These are phyloP conservation scores for Chaetomiaceae sp. DNA, from an alignment of 2,329 filamentous ascomycete species.

Conservation along the genomic window DNA sequence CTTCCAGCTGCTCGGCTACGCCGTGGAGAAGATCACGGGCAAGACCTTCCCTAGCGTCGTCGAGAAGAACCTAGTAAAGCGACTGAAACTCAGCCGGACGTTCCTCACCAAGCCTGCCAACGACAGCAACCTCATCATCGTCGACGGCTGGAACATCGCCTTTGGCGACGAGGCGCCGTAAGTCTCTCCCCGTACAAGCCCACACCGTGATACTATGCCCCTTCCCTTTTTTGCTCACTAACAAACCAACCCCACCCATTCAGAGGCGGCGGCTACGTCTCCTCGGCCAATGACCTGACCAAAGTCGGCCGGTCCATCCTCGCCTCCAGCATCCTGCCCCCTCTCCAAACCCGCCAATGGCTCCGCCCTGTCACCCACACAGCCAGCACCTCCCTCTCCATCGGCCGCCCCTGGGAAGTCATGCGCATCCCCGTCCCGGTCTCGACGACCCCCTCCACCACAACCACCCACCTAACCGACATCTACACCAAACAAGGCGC, in stretches of 20 bases:
- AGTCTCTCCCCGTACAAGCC: conserved; percentile 8
- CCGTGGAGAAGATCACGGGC: conserved; percentile 34
- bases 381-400: conserved; percentile 31
- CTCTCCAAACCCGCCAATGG: conserved; percentile 37
- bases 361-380: conserved; percentile 35
- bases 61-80: conserved; percentile 27
- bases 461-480: conserved; percentile 25
- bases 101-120: conserved; percentile 22
- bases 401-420: conserved; percentile 43
- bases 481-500: conserved; percentile 23
- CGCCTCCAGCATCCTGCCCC: conserved; percentile 30
- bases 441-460: neutral
- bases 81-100: conserved; percentile 29
- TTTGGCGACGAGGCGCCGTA: conserved; percentile 24
- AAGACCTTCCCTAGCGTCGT: conserved; percentile 26
- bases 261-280: conserved; percentile 32
- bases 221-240: neutral
- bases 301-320: conserved; percentile 28
- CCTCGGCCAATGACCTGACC: conserved; percentile 17
- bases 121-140: conserved; percentile 21
- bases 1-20: conserved; percentile 34
- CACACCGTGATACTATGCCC: neutral
- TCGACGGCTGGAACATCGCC: conserved; percentile 26
- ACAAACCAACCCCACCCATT: neutral
- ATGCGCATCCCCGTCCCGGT: conserved; percentile 25